Base-by-base conservation (phyloP, 164 flowering plant genomes). In the Liquidambar formosana region DNA sequence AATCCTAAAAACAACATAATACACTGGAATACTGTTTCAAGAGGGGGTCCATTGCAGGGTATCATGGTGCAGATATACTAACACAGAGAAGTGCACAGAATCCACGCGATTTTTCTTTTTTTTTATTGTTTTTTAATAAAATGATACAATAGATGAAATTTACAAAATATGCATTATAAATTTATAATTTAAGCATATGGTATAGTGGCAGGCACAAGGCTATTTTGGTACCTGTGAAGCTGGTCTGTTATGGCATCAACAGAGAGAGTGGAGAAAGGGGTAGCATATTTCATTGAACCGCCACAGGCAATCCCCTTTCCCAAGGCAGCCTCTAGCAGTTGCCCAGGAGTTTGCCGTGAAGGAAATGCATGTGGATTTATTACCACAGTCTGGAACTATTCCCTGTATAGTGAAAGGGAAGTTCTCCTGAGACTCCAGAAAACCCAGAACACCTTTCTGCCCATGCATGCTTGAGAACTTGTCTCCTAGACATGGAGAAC, bases 391-490 rank as follows among this genome's bases (percentile, higher is more conserved):
- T 2, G 99, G 99, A 72, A 95, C 99, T 21, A 95, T 91, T 25
- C 99, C 97, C 78, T 95, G 92, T 13, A 57, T 75, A 0, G 97
- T 95, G 76, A 93, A 95, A 61, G 97, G 97, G 53, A 95, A 90
- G 65, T 93, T 91, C 76, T 95, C 99, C 57, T 93, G 97, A 12
- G 94, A 81, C 72, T 95, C 97, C 69, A 93, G 69, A 69, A 76
- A 86, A 10, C 97, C 97, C 27, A 93, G 70, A 19, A 91, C 99
- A 72, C 99, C 99, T 71, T 93, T 93, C 52, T 95, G 99, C 57
- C 97, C 99, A 73, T 95, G 99, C 99, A 95, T 95, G 74, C 97
- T 91, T 12, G 99, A 93, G 70, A 95, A 95, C 66, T 95, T 95
- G 80, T 95, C 99, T 56, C 99, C 99, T 58, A 95, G 91, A 68